Base-by-base conservation (phyloP, 441 rosid genomes). In the Mallotus japonicus region DNA sequence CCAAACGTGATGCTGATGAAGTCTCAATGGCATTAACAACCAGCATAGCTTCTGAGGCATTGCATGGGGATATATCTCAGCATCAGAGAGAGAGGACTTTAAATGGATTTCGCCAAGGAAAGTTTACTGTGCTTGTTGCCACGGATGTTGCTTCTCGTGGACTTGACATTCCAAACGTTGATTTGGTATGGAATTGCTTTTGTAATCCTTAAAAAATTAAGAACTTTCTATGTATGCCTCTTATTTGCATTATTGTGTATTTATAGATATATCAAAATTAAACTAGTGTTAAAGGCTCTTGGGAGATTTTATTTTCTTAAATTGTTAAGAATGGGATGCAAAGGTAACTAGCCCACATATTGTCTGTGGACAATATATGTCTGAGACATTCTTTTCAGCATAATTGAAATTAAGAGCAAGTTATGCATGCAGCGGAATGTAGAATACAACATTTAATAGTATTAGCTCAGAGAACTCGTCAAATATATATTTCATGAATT, bases 71-170 rank as follows among this genome's bases (percentile, higher is more conserved):
- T 83, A 95, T 92, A 71, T 95, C 99, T 68, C 99, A 95, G 82
- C 98, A 90, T 77, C 99, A 95, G 77, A 91, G 99, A 79, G 99
- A 95, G 89, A 90, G 99, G 85, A 95, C 99, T 22, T 85, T 95
- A 72, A 90, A 91, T 79, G 85, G 88, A 69, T 95, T 95, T 62
- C 87, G 99, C 75, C 96, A 92, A 82, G 99, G 99, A 77, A 95
- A 95, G 76, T 95, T 95, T 85, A 92, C 97, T 0, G 99, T 89
- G 61, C 95, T 95, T 71, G 99, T 95, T 77, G 99, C 99, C 72
- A 95, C 99, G 51, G 99, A 95, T 79, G 99, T 95, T 73, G 99
- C 99, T 40, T 74, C 99, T 65, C 97, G 99, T 79, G 99, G 99
- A 66, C 98, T 95, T 74, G 99, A 95, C 83, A 95, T 95, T 62